phyloP scores from a whole-genome alignment of 176 grass and related monocot species.

The Musa itinerans region DNA sequence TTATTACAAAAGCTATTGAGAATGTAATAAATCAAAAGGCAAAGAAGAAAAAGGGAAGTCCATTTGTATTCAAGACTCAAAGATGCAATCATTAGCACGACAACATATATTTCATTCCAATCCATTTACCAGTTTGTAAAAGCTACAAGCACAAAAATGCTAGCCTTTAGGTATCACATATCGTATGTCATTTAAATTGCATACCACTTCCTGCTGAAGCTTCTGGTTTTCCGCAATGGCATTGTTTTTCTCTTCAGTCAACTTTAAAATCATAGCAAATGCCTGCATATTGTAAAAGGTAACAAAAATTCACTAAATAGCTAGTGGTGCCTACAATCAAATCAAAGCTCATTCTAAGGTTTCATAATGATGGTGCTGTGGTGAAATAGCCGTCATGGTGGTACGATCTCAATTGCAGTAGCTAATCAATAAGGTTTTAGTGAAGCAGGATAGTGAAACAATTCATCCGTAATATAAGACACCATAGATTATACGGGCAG shows the following conservation, averaged over 20 bases:
- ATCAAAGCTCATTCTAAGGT: background rate
- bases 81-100: background rate
- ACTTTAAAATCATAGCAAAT: constrained; percentile 47
- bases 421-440: no score
- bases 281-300: constrained; percentile 26
- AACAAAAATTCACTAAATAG: background rate
- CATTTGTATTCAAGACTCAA: no score
- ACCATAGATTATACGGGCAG: no score
- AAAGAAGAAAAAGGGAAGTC: no score
- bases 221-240: constrained; percentile 88
- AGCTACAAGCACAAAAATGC: no score
- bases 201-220: constrained; percentile 80
- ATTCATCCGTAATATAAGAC: no score
- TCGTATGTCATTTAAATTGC: background rate
- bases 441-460: no score
- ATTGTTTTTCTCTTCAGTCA: constrained; percentile 74
- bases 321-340: background rate
- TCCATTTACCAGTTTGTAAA: background rate
- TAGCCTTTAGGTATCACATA: background rate
- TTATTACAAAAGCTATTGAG: no score
- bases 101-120: background rate
- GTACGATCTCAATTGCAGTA: background rate
- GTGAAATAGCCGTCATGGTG: no score
- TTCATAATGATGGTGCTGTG: background rate
- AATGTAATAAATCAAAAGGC: no score